Conservation (phyloP, 2,329 filamentous ascomycete genomes). For the Paracorniculantispora psalliotae region DNA sequence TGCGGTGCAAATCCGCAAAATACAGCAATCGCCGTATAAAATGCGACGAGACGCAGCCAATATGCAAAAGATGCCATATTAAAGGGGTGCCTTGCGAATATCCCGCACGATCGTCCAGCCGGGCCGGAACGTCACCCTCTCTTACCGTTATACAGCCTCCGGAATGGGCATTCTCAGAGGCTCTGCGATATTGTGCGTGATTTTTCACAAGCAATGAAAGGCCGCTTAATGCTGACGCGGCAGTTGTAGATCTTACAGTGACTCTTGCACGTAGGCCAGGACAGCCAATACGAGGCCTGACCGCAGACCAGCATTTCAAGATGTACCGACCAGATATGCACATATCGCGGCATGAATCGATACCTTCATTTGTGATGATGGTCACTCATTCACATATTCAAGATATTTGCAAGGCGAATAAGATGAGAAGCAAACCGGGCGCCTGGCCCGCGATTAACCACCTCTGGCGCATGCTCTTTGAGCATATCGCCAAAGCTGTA, state of each 20-base stretch:
- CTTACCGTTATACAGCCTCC: neutral
- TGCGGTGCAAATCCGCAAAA: neutral
- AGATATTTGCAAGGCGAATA: neutral
- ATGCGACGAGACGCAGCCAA: conserved; percentile 1
- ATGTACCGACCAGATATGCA: neutral
- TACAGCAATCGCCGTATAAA: neutral
- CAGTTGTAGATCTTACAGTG: neutral
- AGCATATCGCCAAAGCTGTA: neutral
- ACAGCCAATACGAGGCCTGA: neutral
- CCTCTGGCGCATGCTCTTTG: neutral
- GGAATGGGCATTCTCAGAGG: conserved; percentile 1
- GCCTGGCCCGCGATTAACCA: neutral
- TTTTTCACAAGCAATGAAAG: neutral
- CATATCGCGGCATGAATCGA: conserved; percentile 1
- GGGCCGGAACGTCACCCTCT: neutral
- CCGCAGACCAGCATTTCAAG: neutral
- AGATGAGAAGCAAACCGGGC: neutral
- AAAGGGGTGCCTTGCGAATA: neutral
- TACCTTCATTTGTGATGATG: conserved; percentile 2
- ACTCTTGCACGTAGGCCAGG: neutral
- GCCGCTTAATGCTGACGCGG: neutral
- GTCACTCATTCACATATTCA: neutral
- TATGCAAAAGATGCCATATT: neutral
- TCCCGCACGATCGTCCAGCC: neutral
- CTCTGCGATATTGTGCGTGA: neutral